Evolutionary conservation across 345 rosid genomes (phyloP).

Genomic region (Citrus trifoliata): DNA sequence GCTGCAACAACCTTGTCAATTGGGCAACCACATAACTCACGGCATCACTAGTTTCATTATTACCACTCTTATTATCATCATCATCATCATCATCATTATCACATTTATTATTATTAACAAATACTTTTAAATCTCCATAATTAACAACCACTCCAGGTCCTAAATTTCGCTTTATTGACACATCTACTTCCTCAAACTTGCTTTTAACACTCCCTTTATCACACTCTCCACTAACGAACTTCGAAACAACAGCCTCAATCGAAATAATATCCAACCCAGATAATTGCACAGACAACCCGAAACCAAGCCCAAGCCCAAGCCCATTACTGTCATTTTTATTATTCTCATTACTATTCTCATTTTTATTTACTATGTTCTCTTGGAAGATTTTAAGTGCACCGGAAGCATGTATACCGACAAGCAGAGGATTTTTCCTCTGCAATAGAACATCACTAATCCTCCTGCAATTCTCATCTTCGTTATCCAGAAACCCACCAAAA

Average conservation of each 20-base stretch:
- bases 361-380: constrained; percentile 32
- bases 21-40: constrained; percentile 38
- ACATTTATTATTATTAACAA: constrained; percentile 15
- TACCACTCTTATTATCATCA: neutral
- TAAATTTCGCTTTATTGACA: constrained; percentile 30
- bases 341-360: constrained; percentile 2
- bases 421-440: constrained; percentile 68
- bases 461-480: constrained; percentile 46
- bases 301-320: neutral
- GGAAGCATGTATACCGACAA: constrained; percentile 58
- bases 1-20: constrained; percentile 44
- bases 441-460: constrained; percentile 55
- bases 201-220: constrained; percentile 29
- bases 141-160: constrained; percentile 55
- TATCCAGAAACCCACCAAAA: constrained; percentile 21
- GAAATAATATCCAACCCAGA: constrained; percentile 38
- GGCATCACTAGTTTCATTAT: constrained; percentile 23
- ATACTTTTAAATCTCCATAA: constrained; percentile 57
- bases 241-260: constrained; percentile 39
- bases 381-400: constrained; percentile 47
- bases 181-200: constrained; percentile 47
- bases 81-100: neutral
- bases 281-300: constrained; percentile 34
- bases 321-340: neutral
- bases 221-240: constrained; percentile 24